Evolutionary conservation across 768 basidiomycete genomes (phyloP), one percentile per base, ranked within the genome.

Genomic region (Lentinula guzmanii): DNA sequence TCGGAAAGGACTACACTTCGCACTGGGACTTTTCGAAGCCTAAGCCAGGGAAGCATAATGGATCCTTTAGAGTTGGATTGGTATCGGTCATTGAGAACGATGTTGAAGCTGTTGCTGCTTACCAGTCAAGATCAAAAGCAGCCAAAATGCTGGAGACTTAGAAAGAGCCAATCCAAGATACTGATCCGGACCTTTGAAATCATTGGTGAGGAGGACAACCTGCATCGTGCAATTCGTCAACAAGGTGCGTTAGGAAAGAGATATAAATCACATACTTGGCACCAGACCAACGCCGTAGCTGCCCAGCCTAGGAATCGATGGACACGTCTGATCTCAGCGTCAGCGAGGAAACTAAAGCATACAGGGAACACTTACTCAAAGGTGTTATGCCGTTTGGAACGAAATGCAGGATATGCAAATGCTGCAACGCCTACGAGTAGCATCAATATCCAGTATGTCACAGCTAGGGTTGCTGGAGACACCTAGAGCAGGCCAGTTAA

Each of bases 281-380:
- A 71, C 83, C 83, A 85, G 5, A 85, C 81, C 45, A 84, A 69
- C 11, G 75, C 77, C 3, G 79, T 79, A 9, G 78, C 77, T 8
- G 76, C 74, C 85, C 84, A 85, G 33, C 84, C 85, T 28, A 81
- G 69, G 70, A 83, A 84, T 31, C 85, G 82, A 70, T 85, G 85
- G 13, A 76, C 75, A 50, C 72, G 68, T 48, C 57, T 58, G 28
- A 21, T 43, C 10, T 39, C 0, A 6, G 10, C 4, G 28, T 35
- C 18, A 41, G 45, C 46, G 15, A 46, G 10, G 24, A 18, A 24
- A 15, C 7, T 2, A 11, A 43, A 2, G 13, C 31, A 31, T 18
- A 7, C 13, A 41, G 1, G 3, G 9, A 28, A 10, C 24, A 35
- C 57, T 46, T 9, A 69, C 68, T 86, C 85, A 66, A 85, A 86